These are phyloP conservation scores for Penicillium sp. DNA, from an alignment of 2,329 filamentous ascomycete species.

Conservation along the genomic window DNA sequence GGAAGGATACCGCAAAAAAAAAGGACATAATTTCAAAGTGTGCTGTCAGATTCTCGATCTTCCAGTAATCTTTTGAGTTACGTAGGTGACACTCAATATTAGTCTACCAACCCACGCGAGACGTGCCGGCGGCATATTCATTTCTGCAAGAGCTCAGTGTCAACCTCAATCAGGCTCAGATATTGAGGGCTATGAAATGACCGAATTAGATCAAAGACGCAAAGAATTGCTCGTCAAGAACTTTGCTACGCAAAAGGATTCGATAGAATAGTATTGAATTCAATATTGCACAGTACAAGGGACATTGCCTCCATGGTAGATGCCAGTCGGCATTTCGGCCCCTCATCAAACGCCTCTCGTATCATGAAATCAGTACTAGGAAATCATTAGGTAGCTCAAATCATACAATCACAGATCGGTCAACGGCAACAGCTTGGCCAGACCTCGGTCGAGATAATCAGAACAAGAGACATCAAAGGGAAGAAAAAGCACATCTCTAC, in stretches of 20 bases:
- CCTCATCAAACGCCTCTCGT: constrained; percentile 16
- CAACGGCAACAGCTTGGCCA: constrained; percentile 7
- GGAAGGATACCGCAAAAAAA: too few species aligned
- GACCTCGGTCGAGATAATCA: constrained; percentile 9
- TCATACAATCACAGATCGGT: constrained; percentile 16
- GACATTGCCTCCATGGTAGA: constrained; percentile 4
- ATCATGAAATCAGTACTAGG: constrained; percentile 6
- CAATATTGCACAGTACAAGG: constrained; percentile 2
- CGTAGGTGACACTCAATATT: too few species aligned
- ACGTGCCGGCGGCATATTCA: too few species aligned
- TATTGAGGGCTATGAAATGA: too few species aligned
- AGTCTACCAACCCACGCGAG: too few species aligned
- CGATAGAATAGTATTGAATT: background rate
- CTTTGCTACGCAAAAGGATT: too few species aligned
- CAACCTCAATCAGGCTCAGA: too few species aligned
- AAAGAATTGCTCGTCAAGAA: background rate
- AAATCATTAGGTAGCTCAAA: constrained; percentile 15
- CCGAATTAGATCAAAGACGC: background rate
- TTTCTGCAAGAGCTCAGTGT: too few species aligned
- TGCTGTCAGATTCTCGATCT: too few species aligned
- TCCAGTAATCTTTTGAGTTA: too few species aligned
- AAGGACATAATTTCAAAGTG: too few species aligned
- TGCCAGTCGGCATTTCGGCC: constrained; percentile 6
- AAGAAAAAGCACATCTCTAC: constrained; percentile 1
- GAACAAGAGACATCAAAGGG: constrained; percentile 16